A percentile compares a stretch with the other conserved stretches of the same genome.
Evolutionary conservation across 73 alveolate species (phyloP).

Genomic region (Uronychia setigera): DNA sequence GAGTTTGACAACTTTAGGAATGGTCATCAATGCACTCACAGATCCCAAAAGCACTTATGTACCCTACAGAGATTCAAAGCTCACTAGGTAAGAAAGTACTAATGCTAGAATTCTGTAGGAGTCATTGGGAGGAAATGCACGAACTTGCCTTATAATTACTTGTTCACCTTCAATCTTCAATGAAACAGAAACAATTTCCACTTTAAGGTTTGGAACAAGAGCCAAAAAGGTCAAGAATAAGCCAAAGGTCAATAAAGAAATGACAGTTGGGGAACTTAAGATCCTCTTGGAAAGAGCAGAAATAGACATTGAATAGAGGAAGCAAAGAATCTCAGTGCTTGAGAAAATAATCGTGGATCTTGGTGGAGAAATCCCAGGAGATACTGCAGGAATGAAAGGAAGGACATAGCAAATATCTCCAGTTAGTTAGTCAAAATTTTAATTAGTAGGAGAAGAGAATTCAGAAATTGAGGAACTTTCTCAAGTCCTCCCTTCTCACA

Average conservation of each 20-base stretch:
- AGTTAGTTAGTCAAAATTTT: conserved; percentile 5
- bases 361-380: conserved; percentile 58
- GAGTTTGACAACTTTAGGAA: conserved; percentile 74
- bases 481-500: background rate
- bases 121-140: conserved; percentile 91
- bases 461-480: conserved; percentile 5
- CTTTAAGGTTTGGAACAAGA: conserved; percentile 83
- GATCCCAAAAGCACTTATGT: conserved; percentile 73
- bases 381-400: conserved; percentile 3
- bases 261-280: conserved; percentile 78
- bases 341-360: conserved; percentile 27
- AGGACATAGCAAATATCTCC: background rate
- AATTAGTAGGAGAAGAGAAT: conserved; percentile 4
- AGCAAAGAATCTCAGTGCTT: conserved; percentile 22
- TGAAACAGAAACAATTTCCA: conserved; percentile 73
- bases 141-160: conserved; percentile 83
- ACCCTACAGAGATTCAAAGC: conserved; percentile 83
- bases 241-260: conserved; percentile 83
- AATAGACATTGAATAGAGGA: conserved; percentile 29
- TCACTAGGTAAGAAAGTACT: conserved; percentile 86
- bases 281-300: conserved; percentile 50
- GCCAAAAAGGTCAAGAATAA: conserved; percentile 83
- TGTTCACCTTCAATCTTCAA: conserved; percentile 78
- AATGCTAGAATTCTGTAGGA: conserved; percentile 77
- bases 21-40: conserved; percentile 77